Evolutionary conservation across 192 early-diverging fungal species (phyloP).

Genomic region (Backusella sp.): DNA sequence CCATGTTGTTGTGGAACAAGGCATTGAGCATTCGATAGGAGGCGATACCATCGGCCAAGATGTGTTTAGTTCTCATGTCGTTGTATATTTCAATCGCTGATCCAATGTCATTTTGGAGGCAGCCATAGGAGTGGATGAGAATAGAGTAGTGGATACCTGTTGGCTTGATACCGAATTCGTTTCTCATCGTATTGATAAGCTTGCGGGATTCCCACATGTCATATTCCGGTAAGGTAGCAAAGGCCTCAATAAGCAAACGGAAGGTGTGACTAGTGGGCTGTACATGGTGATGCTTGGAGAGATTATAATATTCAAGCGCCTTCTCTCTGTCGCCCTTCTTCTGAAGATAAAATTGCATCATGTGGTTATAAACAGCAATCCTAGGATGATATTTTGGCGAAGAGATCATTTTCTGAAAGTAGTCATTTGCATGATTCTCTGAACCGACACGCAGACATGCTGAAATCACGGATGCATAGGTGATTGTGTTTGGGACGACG

Average conservation of each 20-base stretch:
- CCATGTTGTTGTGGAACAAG: constrained; percentile 42
- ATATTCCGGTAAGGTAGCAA: constrained; percentile 52
- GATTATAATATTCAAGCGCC: constrained; percentile 46
- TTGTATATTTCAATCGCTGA: constrained; percentile 42
- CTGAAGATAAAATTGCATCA: constrained; percentile 60
- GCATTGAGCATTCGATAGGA: constrained; percentile 52
- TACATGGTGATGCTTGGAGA: constrained; percentile 36
- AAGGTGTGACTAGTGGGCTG: constrained; percentile 51
- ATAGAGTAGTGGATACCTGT: constrained; percentile 49
- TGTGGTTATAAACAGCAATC: constrained; percentile 51
- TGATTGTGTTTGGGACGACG: constrained; percentile 50
- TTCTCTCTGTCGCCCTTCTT: constrained; percentile 45
- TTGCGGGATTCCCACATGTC: constrained; percentile 48
- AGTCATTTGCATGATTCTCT: constrained; percentile 41
- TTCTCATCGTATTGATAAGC: constrained; percentile 42
- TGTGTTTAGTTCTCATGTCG: constrained; percentile 36
- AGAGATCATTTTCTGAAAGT: constrained; percentile 49
- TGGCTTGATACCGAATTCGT: constrained; percentile 34
- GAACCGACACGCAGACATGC: constrained; percentile 50
- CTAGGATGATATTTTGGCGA: constrained; percentile 49
- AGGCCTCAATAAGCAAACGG: constrained; percentile 51
- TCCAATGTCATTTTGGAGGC: constrained; percentile 45
- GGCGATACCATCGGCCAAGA: constrained; percentile 40
- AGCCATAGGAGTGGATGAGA: constrained; percentile 54
- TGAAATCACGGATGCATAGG: constrained; percentile 54